Evolutionary conservation across 2,329 filamentous ascomycete species (phyloP).

Genomic region (Coniochaeta prunicola): DNA sequence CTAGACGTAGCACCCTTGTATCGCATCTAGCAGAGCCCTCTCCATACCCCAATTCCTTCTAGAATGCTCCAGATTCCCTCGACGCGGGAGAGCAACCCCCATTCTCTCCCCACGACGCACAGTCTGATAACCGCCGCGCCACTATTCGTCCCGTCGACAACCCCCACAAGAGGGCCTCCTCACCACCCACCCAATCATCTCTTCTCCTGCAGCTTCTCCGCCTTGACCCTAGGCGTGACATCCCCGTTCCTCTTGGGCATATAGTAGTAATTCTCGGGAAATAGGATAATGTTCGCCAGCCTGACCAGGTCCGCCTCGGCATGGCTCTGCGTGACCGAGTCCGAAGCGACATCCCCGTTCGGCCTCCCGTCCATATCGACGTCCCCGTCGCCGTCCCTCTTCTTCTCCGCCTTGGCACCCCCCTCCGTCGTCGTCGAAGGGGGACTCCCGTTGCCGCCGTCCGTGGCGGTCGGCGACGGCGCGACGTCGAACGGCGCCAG

Average conservation of each 20-base stretch:
- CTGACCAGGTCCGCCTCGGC: conserved; percentile 45
- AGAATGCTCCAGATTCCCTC: too few relatives aligned
- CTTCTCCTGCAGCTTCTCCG: conserved; percentile 2
- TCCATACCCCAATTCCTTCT: too few relatives aligned
- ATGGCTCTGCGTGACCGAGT: conserved; percentile 11
- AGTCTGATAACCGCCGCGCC: neutral
- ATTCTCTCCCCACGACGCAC: neutral
- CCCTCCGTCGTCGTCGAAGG: conserved; percentile 5
- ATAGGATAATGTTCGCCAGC: conserved; percentile 49
- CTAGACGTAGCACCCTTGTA: too few relatives aligned
- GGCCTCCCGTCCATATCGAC: conserved; percentile 15
- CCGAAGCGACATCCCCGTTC: neutral
- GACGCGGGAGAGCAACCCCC: too few relatives aligned
- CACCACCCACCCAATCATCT: neutral
- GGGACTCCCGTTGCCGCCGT: conserved; percentile 12
- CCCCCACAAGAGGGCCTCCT: neutral
- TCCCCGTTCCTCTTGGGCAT: conserved; percentile 28
- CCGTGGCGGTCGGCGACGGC: conserved; percentile 20
- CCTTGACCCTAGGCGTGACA: conserved; percentile 4
- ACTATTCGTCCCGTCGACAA: neutral
- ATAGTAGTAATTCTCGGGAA: conserved; percentile 44
- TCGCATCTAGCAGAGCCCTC: too few relatives aligned
- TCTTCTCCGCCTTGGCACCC: conserved; percentile 10
- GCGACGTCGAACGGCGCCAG: conserved; percentile 42
- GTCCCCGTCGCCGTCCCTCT: conserved; percentile 19